A percentile compares a stretch with the other conserved stretches of the same genome.
phyloP scores from a whole-genome alignment of 257 asterid species.

The Gentiana macrophylla region DNA sequence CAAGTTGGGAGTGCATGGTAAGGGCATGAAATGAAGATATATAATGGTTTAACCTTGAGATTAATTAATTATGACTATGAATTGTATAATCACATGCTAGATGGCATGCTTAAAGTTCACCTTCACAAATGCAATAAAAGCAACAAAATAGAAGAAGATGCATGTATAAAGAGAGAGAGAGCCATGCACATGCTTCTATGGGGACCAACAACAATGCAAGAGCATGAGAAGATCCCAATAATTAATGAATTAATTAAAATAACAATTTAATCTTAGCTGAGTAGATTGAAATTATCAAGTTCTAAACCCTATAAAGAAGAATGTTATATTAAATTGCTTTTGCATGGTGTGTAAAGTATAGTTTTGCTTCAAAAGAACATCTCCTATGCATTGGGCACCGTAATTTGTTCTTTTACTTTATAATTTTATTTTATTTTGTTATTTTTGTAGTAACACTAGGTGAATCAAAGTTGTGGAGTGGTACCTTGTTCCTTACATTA shows the following conservation, averaged over 20 bases:
- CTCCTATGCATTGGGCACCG: slow-evolving; percentile 20
- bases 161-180: background rate
- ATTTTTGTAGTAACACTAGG: slow-evolving; percentile 17
- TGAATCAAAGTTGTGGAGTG: slow-evolving; percentile 3
- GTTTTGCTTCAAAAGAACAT: slow-evolving; percentile 18
- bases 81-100: slow-evolving; percentile 11
- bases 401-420: slow-evolving; percentile 13
- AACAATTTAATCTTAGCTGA: slow-evolving; percentile 4
- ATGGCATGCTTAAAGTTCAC: slow-evolving; percentile 18
- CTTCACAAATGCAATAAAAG: slow-evolving; percentile 6
- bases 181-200: slow-evolving; percentile 21
- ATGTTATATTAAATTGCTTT: slow-evolving; percentile 2
- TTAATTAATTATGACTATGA: slow-evolving; percentile 9
- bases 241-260: background rate
- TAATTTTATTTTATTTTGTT: slow-evolving; percentile 7
- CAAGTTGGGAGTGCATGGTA: no score
- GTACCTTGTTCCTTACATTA: slow-evolving; percentile 12
- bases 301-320: slow-evolving; percentile 14
- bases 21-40: no score
- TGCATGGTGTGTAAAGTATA: slow-evolving; percentile 18
- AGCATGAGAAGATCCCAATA: slow-evolving; percentile 21
- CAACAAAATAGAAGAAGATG: background rate
- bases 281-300: slow-evolving; percentile 8
- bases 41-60: no score
- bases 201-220: slow-evolving; percentile 18